These are phyloP conservation scores for Dillenia turbinata DNA, from an alignment of 164 flowering plant genomes.

Conservation along the genomic window DNA sequence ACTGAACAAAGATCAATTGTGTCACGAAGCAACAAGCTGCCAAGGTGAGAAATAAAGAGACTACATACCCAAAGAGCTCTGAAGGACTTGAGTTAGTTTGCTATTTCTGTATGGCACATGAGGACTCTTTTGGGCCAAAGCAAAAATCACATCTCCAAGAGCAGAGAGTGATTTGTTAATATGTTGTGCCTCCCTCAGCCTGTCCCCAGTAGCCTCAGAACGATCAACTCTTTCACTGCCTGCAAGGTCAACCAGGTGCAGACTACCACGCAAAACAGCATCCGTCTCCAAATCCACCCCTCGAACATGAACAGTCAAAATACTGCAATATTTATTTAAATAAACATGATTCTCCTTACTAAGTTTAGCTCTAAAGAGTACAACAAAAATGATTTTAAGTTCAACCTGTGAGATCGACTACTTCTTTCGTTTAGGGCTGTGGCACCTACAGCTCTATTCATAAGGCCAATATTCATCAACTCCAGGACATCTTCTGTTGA, in stretches of 20 bases:
- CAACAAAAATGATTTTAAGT: neutral
- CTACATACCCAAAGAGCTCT: slow-evolving; percentile 62
- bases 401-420: slow-evolving; percentile 93
- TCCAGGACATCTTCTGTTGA: slow-evolving; percentile 55
- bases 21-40: too few relatives aligned
- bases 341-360: neutral
- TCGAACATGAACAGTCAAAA: slow-evolving; percentile 80
- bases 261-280: slow-evolving; percentile 70
- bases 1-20: too few relatives aligned
- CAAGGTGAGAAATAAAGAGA: neutral
- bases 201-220: slow-evolving; percentile 87
- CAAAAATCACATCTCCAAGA: slow-evolving; percentile 82
- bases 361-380: too few relatives aligned
- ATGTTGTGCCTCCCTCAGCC: slow-evolving; percentile 81
- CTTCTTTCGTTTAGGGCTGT: slow-evolving; percentile 96
- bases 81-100: slow-evolving; percentile 77
- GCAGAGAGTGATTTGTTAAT: slow-evolving; percentile 82
- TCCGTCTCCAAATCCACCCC: slow-evolving; percentile 56
- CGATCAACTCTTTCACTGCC: slow-evolving; percentile 96
- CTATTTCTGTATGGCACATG: slow-evolving; percentile 86
- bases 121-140: slow-evolving; percentile 62
- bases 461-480: slow-evolving; percentile 59
- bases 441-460: slow-evolving; percentile 87
- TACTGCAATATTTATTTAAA: slow-evolving; percentile 35
- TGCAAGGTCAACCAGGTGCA: slow-evolving; percentile 95